Conservation (phyloP, 768 basidiomycete genomes). For the Leccinum subtestaceum region DNA sequence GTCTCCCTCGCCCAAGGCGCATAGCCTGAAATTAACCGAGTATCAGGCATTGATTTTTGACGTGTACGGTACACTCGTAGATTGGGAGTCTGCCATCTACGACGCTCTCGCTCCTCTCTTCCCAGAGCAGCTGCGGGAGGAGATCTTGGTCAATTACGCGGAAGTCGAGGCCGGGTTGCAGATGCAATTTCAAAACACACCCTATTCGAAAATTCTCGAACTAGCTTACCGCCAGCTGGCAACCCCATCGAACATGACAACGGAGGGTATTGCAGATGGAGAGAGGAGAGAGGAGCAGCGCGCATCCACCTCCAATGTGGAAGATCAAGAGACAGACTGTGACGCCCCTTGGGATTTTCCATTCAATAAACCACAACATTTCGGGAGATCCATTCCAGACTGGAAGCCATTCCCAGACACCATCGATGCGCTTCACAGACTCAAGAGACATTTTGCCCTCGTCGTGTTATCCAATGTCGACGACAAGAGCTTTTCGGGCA, state of each 20-base stretch:
- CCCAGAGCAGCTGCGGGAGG: constrained; percentile 23
- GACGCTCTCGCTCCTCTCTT: constrained; percentile 38
- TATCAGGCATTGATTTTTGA: constrained; percentile 60
- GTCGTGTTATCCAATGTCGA: constrained; percentile 79
- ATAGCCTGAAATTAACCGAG: constrained; percentile 13
- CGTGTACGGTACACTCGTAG: constrained; percentile 72
- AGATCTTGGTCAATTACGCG: constrained; percentile 50
- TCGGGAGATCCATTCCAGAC: constrained; percentile 55
- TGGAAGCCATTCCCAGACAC: constrained; percentile 75
- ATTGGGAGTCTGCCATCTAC: constrained; percentile 74
- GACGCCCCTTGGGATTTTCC: neutral
- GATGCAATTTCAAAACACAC: constrained; percentile 51
- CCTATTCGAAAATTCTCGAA: constrained; percentile 61
- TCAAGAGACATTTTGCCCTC: constrained; percentile 64
- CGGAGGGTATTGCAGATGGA: constrained; percentile 29
- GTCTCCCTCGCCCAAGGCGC: constrained; percentile 3
- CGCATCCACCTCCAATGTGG: constrained; percentile 4
- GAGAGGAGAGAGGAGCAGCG: constrained; percentile 21
- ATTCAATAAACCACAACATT: constrained; percentile 39
- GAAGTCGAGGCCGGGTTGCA: constrained; percentile 58
- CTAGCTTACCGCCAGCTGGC: constrained; percentile 33
- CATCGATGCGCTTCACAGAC: constrained; percentile 51
- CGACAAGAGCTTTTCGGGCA: constrained; percentile 55
- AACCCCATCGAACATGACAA: constrained; percentile 36
- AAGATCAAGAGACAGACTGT: neutral